A percentile compares a stretch with the other conserved stretches of the same genome.
These are phyloP conservation scores for Cryphonectria radicalis DNA, from an alignment of 2,329 filamentous ascomycete species.

Conservation along the genomic window DNA sequence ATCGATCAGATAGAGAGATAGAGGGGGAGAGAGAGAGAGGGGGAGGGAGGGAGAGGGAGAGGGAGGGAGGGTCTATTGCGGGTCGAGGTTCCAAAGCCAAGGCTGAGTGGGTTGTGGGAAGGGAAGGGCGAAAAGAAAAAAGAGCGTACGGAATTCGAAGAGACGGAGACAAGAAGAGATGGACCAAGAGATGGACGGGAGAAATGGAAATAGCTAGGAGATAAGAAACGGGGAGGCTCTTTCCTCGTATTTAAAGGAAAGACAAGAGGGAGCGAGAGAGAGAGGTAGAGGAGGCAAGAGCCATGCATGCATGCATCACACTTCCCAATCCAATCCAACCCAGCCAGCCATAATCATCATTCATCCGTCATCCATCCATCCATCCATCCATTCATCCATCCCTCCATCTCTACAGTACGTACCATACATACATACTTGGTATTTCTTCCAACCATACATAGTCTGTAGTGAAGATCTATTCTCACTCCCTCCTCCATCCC, in stretches of 20 bases:
- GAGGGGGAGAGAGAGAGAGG: not conserved
- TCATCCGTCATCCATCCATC: not conserved
- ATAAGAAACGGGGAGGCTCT: not conserved
- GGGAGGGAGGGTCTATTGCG: not conserved
- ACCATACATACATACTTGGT: not conserved
- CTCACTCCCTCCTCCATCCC: not conserved
- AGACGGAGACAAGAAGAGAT: not conserved
- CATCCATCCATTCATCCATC: not conserved
- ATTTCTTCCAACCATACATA: not conserved
- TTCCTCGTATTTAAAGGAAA: not conserved
- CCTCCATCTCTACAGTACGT: not conserved
- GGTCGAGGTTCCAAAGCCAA: not conserved
- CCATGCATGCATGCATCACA: not conserved
- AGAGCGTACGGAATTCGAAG: slow-evolving; percentile 1
- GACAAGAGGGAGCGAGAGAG: not conserved
- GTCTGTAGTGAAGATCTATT: too few species aligned
- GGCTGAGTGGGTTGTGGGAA: not conserved
- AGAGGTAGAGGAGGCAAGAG: not conserved
- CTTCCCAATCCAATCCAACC: not conserved
- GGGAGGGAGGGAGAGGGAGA: not conserved
- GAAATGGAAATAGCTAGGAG: not conserved
- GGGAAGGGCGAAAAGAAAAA: not conserved
- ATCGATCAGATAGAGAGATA: not conserved
- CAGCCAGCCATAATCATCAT: slow-evolving; percentile 2
- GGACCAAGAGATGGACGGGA: not conserved